Conservation (phyloP, 306 rosid species). For the Cercis canadensis region DNA sequence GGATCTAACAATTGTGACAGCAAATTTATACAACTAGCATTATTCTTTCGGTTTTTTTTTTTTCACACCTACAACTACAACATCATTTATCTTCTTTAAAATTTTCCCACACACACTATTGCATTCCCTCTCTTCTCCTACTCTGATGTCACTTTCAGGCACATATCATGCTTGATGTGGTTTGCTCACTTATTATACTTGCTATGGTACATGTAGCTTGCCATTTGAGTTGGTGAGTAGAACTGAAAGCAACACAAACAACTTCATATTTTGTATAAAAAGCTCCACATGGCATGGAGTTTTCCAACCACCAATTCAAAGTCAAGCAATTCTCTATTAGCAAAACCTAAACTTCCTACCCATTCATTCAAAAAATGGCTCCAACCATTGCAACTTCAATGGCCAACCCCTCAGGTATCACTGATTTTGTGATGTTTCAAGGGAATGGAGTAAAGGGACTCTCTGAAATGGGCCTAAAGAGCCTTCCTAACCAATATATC, state of each 20-base stretch:
- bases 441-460: slow-evolving; percentile 71
- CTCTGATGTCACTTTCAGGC: no score
- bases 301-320: background rate
- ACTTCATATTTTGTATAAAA: background rate
- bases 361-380: slow-evolving; percentile 2
- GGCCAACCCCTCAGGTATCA: slow-evolving; percentile 17
- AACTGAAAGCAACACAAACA: background rate
- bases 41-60: no score
- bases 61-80: no score
- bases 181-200: background rate
- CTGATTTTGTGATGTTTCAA: slow-evolving; percentile 49
- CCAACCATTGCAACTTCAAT: background rate
- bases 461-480: slow-evolving; percentile 53
- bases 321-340: background rate
- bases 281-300: background rate
- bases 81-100: no score
- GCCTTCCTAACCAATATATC: slow-evolving; percentile 55
- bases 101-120: no score
- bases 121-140: no score
- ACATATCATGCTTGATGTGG: background rate
- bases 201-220: slow-evolving; percentile 4
- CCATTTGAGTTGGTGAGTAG: slow-evolving; percentile 28
- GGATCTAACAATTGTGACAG: no score
- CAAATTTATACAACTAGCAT: no score
- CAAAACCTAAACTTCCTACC: background rate